Evolutionary conservation across 192 early-diverging fungal species (phyloP).

Genomic region (Backusella sp.): DNA sequence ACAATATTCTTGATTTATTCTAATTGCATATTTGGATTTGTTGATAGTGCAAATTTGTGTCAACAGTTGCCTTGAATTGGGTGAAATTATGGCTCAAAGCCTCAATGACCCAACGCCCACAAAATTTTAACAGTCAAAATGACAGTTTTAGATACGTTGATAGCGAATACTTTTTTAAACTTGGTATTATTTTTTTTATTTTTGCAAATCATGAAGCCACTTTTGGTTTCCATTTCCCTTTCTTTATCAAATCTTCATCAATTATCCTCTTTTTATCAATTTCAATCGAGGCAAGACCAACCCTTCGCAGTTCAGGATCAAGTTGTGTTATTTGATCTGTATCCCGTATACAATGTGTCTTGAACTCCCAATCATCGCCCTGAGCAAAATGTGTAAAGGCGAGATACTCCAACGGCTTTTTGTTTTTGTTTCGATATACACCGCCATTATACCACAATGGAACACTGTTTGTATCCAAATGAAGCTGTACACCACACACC

Average conservation of each 20-base stretch:
- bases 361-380: conserved; percentile 22
- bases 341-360: conserved; percentile 22
- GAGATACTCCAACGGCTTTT: conserved; percentile 9
- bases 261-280: conserved; percentile 17
- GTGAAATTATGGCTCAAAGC: too few relatives aligned
- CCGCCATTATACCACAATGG: conserved; percentile 44
- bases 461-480: conserved; percentile 18
- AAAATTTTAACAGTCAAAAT: too few relatives aligned
- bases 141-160: too few relatives aligned
- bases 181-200: background rate
- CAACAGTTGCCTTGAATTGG: too few relatives aligned
- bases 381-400: conserved; percentile 25
- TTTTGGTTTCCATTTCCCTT: conserved; percentile 17
- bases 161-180: too few relatives aligned
- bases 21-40: too few relatives aligned
- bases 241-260: conserved; percentile 12
- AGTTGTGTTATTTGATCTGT: conserved; percentile 15
- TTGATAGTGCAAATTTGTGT: too few relatives aligned
- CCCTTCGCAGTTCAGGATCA: background rate
- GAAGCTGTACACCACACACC: conserved; percentile 38
- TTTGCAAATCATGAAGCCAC: background rate
- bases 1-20: too few relatives aligned
- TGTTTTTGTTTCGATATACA: conserved; percentile 34
- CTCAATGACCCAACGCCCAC: too few relatives aligned
- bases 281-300: conserved; percentile 1